Evolutionary conservation across 2,329 filamentous ascomycete genomes (phyloP).

Genomic region (Xylariales sp.): DNA sequence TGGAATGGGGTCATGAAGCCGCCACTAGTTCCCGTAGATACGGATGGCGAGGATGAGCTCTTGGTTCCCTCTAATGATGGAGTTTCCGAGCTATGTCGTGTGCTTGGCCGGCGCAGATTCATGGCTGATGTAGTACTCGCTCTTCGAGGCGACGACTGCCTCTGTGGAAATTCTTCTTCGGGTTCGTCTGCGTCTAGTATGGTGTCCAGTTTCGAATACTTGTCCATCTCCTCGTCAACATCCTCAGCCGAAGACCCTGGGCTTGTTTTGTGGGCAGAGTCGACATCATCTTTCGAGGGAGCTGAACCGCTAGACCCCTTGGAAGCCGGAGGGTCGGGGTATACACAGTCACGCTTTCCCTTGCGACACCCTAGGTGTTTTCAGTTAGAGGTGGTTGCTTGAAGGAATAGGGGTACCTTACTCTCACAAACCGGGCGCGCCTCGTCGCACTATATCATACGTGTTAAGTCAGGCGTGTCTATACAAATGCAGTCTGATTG

Average conservation of each 20-base stretch:
- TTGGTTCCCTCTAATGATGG: slow-evolving; percentile 47
- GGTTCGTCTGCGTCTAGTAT: slow-evolving; percentile 53
- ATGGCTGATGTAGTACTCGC: slow-evolving; percentile 34
- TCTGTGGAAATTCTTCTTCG: slow-evolving; percentile 24
- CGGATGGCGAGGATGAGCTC: slow-evolving; percentile 49
- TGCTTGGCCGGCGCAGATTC: slow-evolving; percentile 27
- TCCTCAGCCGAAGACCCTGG: slow-evolving; percentile 52
- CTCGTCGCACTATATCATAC: slow-evolving; percentile 90
- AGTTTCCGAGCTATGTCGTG: slow-evolving; percentile 47
- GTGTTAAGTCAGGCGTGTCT: too few species aligned
- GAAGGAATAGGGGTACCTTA: slow-evolving; percentile 31
- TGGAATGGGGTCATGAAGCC: slow-evolving; percentile 28
- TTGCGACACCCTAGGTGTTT: slow-evolving; percentile 76
- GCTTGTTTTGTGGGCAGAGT: slow-evolving; percentile 37
- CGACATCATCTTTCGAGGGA: slow-evolving; percentile 32
- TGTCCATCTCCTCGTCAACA: slow-evolving; percentile 41
- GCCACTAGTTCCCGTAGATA: slow-evolving; percentile 38
- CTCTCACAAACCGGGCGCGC: slow-evolving; percentile 79
- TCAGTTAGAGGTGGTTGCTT: too few species aligned
- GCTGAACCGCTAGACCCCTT: slow-evolving; percentile 30
- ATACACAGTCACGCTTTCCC: slow-evolving; percentile 84
- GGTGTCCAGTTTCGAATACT: slow-evolving; percentile 40
- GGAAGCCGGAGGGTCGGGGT: slow-evolving; percentile 64
- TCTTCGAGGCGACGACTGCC: slow-evolving; percentile 23
- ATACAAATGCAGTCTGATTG: too few species aligned